These are phyloP conservation scores for Strobilomyces confusus DNA, from an alignment of 768 basidiomycete species.

Conservation along the genomic window DNA sequence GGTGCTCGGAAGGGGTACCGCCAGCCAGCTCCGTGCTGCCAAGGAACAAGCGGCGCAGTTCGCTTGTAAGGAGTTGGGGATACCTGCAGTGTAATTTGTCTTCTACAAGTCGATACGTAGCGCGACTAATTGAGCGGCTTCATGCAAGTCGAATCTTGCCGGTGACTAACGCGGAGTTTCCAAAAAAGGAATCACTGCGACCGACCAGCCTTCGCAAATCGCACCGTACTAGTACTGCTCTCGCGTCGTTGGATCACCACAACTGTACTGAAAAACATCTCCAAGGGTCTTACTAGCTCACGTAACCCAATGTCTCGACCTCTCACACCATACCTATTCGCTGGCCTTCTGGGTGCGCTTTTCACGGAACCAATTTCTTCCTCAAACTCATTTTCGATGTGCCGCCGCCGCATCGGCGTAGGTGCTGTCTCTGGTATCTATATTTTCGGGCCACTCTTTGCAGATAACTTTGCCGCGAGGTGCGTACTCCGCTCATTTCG, in stretches of 20 bases:
- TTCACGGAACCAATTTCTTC: not conserved
- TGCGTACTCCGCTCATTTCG: constrained; percentile 5
- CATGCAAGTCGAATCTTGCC: not conserved
- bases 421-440: constrained; percentile 63
- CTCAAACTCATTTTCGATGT: not conserved
- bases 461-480: constrained; percentile 12
- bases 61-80: constrained; percentile 36
- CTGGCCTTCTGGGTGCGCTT: constrained; percentile 50
- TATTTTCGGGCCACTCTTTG: constrained; percentile 54
- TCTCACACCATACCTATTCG: constrained; percentile 49
- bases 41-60: constrained; percentile 45
- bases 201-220: constrained; percentile 3
- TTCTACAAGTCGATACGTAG: constrained; percentile 2
- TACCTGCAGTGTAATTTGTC: constrained; percentile 7
- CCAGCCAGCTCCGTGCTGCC: constrained; percentile 41
- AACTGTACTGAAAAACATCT: not conserved
- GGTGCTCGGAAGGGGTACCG: constrained; percentile 45
- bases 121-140: not conserved
- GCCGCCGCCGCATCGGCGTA: constrained; percentile 20
- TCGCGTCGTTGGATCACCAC: too few species aligned
- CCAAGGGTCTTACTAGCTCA: not conserved
- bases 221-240: not conserved
- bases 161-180: constrained; percentile 27
- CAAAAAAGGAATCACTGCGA: constrained; percentile 13
- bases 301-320: constrained; percentile 34